Evolutionary conservation across 148 eudicot genomes (phyloP).

Genomic region (Bassia scoparia): DNA sequence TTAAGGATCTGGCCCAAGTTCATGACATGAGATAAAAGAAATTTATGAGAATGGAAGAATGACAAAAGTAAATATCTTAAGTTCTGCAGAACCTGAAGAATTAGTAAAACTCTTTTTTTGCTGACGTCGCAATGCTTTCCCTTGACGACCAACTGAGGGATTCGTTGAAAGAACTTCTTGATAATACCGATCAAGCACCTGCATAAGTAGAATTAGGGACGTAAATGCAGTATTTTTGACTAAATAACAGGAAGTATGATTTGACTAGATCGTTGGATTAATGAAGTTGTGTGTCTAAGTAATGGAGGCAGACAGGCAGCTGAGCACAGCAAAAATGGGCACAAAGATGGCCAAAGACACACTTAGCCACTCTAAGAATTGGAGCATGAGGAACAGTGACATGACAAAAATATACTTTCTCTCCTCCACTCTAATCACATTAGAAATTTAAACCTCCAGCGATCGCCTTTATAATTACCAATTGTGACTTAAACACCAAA

Average conservation of each 20-base stretch:
- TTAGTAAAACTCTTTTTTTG: conserved; percentile 37
- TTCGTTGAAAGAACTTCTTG: conserved; percentile 50
- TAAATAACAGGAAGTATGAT: background rate
- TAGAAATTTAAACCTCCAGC: too few species aligned
- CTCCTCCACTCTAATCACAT: too few species aligned
- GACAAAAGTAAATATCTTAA: conserved; percentile 12
- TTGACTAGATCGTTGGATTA: background rate
- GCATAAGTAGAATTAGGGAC: conserved; percentile 11
- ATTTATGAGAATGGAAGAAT: background rate
- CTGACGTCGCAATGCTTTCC: conserved; percentile 83
- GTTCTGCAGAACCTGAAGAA: conserved; percentile 28
- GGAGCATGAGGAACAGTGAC: background rate
- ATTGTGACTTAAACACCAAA: too few species aligned
- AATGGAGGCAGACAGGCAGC: background rate
- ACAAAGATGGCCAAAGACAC: background rate
- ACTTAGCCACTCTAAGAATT: background rate
- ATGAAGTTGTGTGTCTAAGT: background rate
- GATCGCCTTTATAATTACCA: too few species aligned
- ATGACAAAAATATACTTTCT: background rate
- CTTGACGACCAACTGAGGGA: conserved; percentile 90
- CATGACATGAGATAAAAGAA: background rate
- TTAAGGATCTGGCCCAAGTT: background rate
- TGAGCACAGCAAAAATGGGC: background rate
- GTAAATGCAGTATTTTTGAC: background rate
- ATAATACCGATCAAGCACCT: conserved; percentile 68